phyloP scores from a whole-genome alignment of 2,329 filamentous ascomycete species.

The Trichoderma cornu-damae region DNA sequence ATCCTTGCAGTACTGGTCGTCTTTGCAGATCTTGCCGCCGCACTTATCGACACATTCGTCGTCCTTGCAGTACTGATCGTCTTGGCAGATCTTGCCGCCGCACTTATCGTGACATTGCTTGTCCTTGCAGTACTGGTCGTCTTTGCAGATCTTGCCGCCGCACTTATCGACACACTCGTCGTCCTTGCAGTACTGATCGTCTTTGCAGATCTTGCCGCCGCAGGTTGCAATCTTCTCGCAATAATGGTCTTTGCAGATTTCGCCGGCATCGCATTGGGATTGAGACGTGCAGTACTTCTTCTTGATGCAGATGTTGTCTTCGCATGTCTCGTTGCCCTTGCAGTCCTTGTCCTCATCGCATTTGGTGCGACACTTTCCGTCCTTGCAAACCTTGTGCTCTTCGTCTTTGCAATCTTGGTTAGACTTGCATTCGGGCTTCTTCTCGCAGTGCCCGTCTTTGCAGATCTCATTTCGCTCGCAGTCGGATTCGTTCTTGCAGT shows the following conservation, averaged over 20 bases:
- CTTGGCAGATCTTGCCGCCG: too few relatives aligned
- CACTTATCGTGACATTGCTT: not conserved
- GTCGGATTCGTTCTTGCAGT: not conserved
- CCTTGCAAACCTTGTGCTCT: not conserved
- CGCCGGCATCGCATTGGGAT: not conserved
- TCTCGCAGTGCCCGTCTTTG: not conserved
- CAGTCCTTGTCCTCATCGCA: not conserved
- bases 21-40: too few relatives aligned
- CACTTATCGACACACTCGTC: not conserved
- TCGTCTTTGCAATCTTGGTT: not conserved
- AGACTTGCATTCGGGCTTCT: not conserved
- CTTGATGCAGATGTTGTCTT: not conserved
- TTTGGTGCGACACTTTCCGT: not conserved
- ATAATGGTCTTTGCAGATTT: not conserved
- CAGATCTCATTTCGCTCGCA: not conserved
- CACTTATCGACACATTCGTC: not conserved
- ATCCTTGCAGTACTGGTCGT: too few relatives aligned
- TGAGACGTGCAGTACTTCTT: not conserved
- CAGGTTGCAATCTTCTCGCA: not conserved
- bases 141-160: not conserved
- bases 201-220: not conserved
- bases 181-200: not conserved
- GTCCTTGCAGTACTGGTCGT: not conserved
- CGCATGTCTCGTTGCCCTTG: not conserved
- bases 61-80: not conserved